phyloP scores from a whole-genome alignment of 2,329 filamentous ascomycete species.

The Exophiala sideris region DNA sequence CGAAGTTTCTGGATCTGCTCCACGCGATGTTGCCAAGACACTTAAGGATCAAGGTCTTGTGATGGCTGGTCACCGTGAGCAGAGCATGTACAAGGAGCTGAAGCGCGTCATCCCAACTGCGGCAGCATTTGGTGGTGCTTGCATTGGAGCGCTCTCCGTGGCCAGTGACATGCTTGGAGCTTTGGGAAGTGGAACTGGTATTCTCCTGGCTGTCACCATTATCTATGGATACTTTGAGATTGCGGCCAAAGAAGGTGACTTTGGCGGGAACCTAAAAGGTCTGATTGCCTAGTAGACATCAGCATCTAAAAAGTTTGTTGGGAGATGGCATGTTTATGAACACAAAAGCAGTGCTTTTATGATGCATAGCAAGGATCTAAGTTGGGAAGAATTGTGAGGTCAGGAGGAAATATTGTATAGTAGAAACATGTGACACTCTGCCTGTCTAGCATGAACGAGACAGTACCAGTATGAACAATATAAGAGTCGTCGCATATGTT shows the following conservation, averaged over 20 bases:
- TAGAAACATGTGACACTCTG: not conserved
- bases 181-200: constrained; percentile 94
- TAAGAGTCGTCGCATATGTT: not conserved
- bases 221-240: constrained; percentile 99
- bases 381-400: not conserved
- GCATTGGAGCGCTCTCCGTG: constrained; percentile 96
- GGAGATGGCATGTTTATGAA: not conserved
- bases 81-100: constrained; percentile 99
- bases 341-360: constrained; percentile 10
- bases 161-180: constrained; percentile 93
- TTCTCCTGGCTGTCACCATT: constrained; percentile 95
- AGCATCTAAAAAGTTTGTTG: constrained; percentile 4
- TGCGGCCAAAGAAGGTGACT: constrained; percentile 95
- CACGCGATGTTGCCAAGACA: constrained; percentile 97
- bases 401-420: not conserved
- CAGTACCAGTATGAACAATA: not conserved
- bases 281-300: constrained; percentile 49
- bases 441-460: not conserved
- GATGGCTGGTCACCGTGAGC: constrained; percentile 98
- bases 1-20: constrained; percentile 95
- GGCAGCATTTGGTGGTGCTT: constrained; percentile 96
- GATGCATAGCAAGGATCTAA: constrained; percentile 11
- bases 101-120: constrained; percentile 99
- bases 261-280: constrained; percentile 67
- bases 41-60: constrained; percentile 99